phyloP scores from a whole-genome alignment of 495 filamentous ascomycete genomes.

The Aspergillus diversus region DNA sequence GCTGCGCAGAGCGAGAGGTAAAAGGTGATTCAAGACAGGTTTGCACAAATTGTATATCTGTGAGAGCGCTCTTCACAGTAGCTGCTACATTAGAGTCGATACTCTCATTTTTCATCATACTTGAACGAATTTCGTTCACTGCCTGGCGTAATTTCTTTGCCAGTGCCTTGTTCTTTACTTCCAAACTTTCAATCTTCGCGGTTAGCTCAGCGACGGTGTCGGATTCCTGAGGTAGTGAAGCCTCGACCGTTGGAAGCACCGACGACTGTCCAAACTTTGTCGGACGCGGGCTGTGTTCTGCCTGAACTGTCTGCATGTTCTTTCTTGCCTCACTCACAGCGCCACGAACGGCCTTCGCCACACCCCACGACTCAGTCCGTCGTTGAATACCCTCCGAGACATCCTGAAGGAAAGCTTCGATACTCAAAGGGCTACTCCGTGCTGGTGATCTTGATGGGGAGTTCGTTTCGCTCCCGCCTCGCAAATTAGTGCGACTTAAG shows the following conservation, averaged over 20 bases:
- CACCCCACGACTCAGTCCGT: slow-evolving; percentile 81
- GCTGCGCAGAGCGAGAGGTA: slow-evolving; percentile 34
- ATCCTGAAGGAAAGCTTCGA: slow-evolving; percentile 82
- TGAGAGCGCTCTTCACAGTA: slow-evolving; percentile 56
- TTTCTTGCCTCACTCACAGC: slow-evolving; percentile 82
- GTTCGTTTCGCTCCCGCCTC: slow-evolving; percentile 33
- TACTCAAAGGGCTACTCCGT: slow-evolving; percentile 60
- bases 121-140: slow-evolving; percentile 64
- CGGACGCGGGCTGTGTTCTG: slow-evolving; percentile 39
- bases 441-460: slow-evolving; percentile 54
- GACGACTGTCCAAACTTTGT: slow-evolving; percentile 16
- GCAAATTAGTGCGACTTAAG: slow-evolving; percentile 39
- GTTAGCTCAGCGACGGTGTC: slow-evolving; percentile 23
- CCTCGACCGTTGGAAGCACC: slow-evolving; percentile 15
- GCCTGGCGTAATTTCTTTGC: slow-evolving; percentile 73
- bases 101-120: slow-evolving; percentile 48
- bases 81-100: slow-evolving; percentile 47
- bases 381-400: slow-evolving; percentile 83
- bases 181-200: slow-evolving; percentile 52
- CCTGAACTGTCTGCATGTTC: slow-evolving; percentile 68
- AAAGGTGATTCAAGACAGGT: slow-evolving; percentile 71
- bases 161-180: slow-evolving; percentile 72
- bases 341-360: slow-evolving; percentile 88
- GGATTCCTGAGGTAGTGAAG: slow-evolving; percentile 9
- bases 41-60: slow-evolving; percentile 78